These are phyloP conservation scores for Earliella scabrosa DNA, from an alignment of 1,284 basidiomycete species.

Conservation along the genomic window DNA sequence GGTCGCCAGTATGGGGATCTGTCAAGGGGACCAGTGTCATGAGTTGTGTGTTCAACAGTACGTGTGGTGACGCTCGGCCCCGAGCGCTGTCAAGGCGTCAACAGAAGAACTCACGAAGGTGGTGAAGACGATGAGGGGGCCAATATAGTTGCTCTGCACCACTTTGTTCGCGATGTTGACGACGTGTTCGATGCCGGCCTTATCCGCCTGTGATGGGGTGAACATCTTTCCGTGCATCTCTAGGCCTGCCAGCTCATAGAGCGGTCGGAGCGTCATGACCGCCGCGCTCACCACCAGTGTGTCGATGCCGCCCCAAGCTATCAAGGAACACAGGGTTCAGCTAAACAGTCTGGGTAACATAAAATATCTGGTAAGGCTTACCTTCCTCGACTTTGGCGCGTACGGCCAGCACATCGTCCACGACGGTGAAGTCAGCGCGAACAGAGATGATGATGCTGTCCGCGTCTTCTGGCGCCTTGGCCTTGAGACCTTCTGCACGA, in stretches of 20 bases:
- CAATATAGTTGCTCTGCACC: constrained; percentile 62
- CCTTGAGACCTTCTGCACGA: background rate
- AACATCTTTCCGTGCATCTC: constrained; percentile 42
- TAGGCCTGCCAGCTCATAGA: constrained; percentile 74
- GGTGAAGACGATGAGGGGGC: constrained; percentile 63
- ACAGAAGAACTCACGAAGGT: constrained; percentile 67
- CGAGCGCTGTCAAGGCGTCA: too few species aligned
- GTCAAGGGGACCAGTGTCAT: background rate
- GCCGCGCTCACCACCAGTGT: constrained; percentile 86
- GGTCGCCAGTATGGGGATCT: constrained; percentile 79
- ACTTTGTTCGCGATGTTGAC: constrained; percentile 56
- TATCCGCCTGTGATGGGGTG: constrained; percentile 41
- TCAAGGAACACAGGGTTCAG: too few species aligned
- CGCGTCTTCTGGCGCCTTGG: background rate
- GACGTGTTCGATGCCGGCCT: constrained; percentile 52
- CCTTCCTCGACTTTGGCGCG: constrained; percentile 60
- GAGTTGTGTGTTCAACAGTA: background rate
- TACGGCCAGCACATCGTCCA: constrained; percentile 68
- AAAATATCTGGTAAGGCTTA: constrained; percentile 31
- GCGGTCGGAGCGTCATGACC: constrained; percentile 79
- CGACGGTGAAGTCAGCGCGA: background rate
- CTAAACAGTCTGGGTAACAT: background rate
- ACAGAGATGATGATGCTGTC: background rate
- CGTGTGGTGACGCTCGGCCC: too few species aligned
- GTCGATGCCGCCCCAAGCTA: constrained; percentile 83